phyloP scores from a whole-genome alignment of 2,329 filamentous ascomycete genomes.

The Fusarium paranaense region DNA sequence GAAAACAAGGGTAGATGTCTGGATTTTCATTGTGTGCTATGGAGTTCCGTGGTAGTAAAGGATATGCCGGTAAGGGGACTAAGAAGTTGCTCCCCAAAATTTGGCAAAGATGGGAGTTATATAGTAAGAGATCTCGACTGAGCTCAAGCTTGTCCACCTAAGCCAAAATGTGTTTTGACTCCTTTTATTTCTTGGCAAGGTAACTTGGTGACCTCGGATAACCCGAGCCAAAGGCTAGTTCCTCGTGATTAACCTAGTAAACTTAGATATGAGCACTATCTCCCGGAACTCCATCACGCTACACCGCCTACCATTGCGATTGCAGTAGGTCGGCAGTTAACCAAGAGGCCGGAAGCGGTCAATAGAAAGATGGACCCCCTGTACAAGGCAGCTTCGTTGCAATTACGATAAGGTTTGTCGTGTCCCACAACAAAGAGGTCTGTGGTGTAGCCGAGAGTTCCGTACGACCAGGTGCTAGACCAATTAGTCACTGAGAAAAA shows the following conservation, averaged over 20 bases:
- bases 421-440: background rate
- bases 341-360: background rate
- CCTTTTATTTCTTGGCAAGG: background rate
- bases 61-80: background rate
- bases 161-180: background rate
- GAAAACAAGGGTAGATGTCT: background rate
- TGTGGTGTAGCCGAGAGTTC: background rate
- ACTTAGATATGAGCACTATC: background rate
- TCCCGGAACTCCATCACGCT: background rate
- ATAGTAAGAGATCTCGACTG: background rate
- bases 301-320: background rate
- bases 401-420: background rate
- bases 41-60: fast-evolving
- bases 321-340: background rate
- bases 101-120: background rate
- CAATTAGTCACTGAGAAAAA: background rate
- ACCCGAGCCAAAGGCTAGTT: background rate
- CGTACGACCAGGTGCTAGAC: background rate
- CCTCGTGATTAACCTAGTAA: background rate
- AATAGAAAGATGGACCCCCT: background rate
- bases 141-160: background rate
- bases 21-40: background rate
- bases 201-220: background rate
- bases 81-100: background rate
- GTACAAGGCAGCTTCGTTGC: background rate